A percentile compares a stretch with the other conserved stretches of the same genome.
Conservation (phyloP, 805 yeast species). For the Metschnikowia picachoensis region DNA sequence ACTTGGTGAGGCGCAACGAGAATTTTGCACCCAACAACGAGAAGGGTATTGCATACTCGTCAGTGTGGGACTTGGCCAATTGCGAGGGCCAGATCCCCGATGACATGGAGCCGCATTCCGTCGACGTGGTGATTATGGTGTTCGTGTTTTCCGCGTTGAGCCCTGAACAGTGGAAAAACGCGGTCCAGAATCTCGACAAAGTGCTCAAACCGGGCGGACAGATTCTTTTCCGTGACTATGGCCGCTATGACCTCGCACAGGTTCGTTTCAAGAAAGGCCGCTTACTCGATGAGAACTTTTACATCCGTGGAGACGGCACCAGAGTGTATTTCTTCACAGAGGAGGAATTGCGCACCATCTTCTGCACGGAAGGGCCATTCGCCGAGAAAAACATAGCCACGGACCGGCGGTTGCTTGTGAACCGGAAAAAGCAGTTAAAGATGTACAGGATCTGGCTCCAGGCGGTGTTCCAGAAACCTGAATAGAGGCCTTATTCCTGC, state of each 20-base stretch:
- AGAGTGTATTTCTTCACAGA: slow-evolving; percentile 96
- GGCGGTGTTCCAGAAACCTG: slow-evolving; percentile 58
- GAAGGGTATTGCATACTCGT: slow-evolving; percentile 60
- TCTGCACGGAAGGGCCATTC: slow-evolving; percentile 49
- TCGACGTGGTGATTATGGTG: slow-evolving; percentile 90
- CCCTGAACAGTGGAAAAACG: slow-evolving; percentile 87
- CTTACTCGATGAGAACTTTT: slow-evolving; percentile 84
- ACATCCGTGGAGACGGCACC: slow-evolving; percentile 97
- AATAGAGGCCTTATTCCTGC: not conserved
- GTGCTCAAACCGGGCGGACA: slow-evolving; percentile 90
- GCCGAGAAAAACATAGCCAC: slow-evolving; percentile 76
- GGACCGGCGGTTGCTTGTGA: slow-evolving; percentile 86
- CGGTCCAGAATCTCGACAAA: slow-evolving; percentile 64
- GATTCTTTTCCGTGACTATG: slow-evolving; percentile 88
- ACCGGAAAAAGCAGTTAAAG: slow-evolving; percentile 85
- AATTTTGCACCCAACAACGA: slow-evolving; percentile 50
- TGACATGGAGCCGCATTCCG: slow-evolving; percentile 73
- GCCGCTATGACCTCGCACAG: slow-evolving; percentile 94
- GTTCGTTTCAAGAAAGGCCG: slow-evolving; percentile 88
- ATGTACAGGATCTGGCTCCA: slow-evolving; percentile 98
- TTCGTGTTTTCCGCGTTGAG: slow-evolving; percentile 90
- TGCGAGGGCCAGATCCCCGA: slow-evolving; percentile 73
- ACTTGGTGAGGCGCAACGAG: slow-evolving; percentile 66
- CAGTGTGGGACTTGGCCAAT: slow-evolving; percentile 95
- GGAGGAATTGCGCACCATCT: slow-evolving; percentile 77